phyloP scores from a whole-genome alignment of 139 green algal genomes.

The Coccomyxa sp. region DNA sequence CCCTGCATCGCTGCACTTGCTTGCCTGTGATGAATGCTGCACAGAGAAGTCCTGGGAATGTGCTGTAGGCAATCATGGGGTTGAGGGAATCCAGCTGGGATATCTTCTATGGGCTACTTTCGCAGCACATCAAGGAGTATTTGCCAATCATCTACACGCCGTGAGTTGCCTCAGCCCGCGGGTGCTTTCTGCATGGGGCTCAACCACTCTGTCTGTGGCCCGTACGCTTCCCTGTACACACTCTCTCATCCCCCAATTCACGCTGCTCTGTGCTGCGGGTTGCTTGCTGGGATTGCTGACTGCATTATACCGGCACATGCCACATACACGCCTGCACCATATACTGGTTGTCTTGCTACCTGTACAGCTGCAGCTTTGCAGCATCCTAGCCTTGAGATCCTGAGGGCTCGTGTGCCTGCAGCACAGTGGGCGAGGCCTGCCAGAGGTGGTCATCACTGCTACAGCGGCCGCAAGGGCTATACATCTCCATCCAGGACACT shows the following conservation, averaged over 20 bases:
- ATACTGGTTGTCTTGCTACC: too few species aligned
- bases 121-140: conserved; percentile 19
- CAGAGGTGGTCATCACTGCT: conserved; percentile 31
- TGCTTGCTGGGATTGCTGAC: too few species aligned
- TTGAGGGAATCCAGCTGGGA: conserved; percentile 16
- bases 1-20: too few species aligned
- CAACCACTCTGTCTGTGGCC: background rate
- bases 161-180: conserved; percentile 2
- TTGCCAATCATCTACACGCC: conserved; percentile 67
- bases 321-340: too few species aligned
- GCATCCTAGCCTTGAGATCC: too few species aligned
- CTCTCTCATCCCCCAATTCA: too few species aligned
- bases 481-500: conserved; percentile 26
- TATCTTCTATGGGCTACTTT: conserved; percentile 25
- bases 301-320: too few species aligned
- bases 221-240: too few species aligned
- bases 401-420: too few species aligned
- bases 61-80: conserved; percentile 17
- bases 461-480: conserved; percentile 20
- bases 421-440: conserved; percentile 58
- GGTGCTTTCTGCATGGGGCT: background rate
- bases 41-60: background rate
- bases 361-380: too few species aligned
- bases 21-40: background rate
- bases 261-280: too few species aligned